phyloP scores from a whole-genome alignment of 139 green algal species.

The Trebouxia sp. region DNA sequence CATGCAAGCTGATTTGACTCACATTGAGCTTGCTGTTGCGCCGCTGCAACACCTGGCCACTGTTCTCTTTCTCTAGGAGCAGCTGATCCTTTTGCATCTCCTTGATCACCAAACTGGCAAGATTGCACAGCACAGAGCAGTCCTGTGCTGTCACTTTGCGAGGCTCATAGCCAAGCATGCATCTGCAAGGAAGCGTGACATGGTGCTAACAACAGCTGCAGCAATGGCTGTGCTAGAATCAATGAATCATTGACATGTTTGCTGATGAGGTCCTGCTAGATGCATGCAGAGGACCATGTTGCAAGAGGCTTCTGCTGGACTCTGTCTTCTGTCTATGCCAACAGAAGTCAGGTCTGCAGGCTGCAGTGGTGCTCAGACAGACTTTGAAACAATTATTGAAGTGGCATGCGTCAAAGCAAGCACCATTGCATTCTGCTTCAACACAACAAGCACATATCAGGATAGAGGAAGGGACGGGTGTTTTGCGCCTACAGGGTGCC shows the following conservation, averaged over 20 bases:
- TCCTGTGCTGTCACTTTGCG: constrained; percentile 1
- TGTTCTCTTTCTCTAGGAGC: constrained; percentile 15
- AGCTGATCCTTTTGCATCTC: constrained; percentile 19
- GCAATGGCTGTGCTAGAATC: too few relatives aligned
- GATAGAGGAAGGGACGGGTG: neutral
- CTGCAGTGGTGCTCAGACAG: too few relatives aligned
- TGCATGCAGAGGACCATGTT: too few relatives aligned
- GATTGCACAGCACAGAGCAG: neutral
- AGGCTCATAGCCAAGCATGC: constrained; percentile 13
- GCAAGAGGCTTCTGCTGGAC: too few relatives aligned
- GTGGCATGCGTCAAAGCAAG: neutral
- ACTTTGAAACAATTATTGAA: too few relatives aligned
- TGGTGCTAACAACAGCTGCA: too few relatives aligned
- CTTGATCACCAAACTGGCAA: constrained; percentile 22
- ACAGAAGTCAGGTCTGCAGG: too few relatives aligned
- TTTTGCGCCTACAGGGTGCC: constrained; percentile 27
- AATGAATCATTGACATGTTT: too few relatives aligned
- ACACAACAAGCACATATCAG: neutral
- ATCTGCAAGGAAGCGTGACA: neutral
- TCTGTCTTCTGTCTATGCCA: too few relatives aligned
- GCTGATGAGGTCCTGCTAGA: too few relatives aligned
- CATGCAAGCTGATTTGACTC: too few relatives aligned
- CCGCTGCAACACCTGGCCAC: neutral
- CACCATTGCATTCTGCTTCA: neutral
- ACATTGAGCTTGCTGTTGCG: constrained; percentile 21